These are phyloP conservation scores for Fibroporia radiculosa DNA, from an alignment of 768 basidiomycete species.

Conservation along the genomic window DNA sequence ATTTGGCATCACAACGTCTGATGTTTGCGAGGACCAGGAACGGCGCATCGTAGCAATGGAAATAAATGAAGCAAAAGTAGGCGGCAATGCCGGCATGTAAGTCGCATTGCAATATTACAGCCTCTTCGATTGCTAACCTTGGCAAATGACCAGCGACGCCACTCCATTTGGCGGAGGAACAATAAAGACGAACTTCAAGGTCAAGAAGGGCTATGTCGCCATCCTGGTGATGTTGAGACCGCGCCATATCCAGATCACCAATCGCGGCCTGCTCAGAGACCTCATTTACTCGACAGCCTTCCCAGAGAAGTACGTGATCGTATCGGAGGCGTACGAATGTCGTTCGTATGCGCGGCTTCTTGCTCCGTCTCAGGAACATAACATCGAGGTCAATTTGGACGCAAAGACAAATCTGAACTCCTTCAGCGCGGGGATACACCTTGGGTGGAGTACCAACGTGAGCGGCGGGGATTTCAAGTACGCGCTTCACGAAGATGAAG, in stretches of 20 bases:
- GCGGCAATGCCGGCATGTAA: background rate
- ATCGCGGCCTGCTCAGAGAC: background rate
- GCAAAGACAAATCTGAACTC: background rate
- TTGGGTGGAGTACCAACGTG: background rate
- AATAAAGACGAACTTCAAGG: constrained; percentile 1
- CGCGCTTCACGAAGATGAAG: background rate
- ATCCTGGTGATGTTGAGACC: constrained; percentile 1
- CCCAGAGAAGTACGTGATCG: background rate
- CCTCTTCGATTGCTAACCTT: background rate
- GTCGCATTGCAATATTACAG: no score
- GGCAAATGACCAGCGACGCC: background rate
- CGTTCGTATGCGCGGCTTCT: constrained; percentile 4
- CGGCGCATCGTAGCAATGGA: background rate
- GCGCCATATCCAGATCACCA: background rate
- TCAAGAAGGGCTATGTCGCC: background rate
- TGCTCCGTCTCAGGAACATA: background rate
- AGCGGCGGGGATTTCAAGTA: constrained; percentile 6
- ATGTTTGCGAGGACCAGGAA: background rate
- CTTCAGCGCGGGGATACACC: background rate
- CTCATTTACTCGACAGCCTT: constrained; percentile 1
- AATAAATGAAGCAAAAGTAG: background rate
- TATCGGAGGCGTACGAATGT: constrained; percentile 3
- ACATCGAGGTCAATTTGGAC: constrained; percentile 1
- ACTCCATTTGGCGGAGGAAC: background rate
- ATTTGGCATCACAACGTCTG: background rate